These are phyloP conservation scores for Penicillium sp. DNA, from an alignment of 2,329 filamentous ascomycete species.

Conservation along the genomic window DNA sequence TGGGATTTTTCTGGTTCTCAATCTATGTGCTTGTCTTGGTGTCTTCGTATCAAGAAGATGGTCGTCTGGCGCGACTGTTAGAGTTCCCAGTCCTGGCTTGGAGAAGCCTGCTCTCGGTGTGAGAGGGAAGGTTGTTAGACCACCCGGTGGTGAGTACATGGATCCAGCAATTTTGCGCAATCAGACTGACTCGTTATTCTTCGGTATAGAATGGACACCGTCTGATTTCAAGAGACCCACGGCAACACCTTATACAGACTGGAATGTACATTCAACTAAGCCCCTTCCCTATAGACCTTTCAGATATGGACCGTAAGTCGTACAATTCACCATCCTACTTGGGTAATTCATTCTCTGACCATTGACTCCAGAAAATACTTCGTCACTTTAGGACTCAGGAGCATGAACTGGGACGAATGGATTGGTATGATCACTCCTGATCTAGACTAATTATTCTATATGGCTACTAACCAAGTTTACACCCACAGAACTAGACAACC, in stretches of 20 bases:
- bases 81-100: conserved; percentile 42
- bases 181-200: not conserved
- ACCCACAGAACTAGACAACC: conserved; percentile 70
- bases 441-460: not conserved
- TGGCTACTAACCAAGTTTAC: not conserved
- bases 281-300: conserved; percentile 79
- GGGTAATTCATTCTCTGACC: not conserved
- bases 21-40: conserved; percentile 34
- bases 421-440: conserved; percentile 49
- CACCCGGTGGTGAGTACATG: conserved; percentile 48
- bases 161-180: not conserved
- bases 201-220: conserved; percentile 55
- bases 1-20: conserved; percentile 12
- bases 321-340: not conserved
- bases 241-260: conserved; percentile 65
- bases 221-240: conserved; percentile 61
- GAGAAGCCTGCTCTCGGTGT: conserved; percentile 44
- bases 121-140: conserved; percentile 37
- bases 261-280: conserved; percentile 68
- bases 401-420: conserved; percentile 71
- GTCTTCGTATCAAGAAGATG: conserved; percentile 29
- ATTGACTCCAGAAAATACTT: conserved; percentile 59
- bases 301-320: conserved; percentile 64
- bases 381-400: conserved; percentile 75
- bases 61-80: conserved; percentile 16